phyloP scores from a whole-genome alignment of 768 basidiomycete genomes.

The Tricholomella constricta region DNA sequence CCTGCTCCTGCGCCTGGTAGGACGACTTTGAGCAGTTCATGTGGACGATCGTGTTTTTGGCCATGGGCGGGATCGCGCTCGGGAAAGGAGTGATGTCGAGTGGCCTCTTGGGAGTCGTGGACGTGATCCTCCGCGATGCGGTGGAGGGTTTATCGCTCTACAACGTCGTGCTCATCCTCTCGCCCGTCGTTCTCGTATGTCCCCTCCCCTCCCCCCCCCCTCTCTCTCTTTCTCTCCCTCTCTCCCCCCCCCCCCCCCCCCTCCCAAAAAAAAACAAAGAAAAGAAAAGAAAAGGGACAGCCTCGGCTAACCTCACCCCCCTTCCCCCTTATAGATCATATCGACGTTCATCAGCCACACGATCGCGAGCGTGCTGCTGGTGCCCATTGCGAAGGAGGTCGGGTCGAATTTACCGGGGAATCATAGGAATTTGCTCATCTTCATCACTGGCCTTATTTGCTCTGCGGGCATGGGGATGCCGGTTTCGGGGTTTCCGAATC shows the following conservation, averaged over 20 bases:
- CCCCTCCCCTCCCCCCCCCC: too few species aligned
- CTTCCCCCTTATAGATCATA: constrained; percentile 64
- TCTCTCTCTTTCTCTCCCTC: too few species aligned
- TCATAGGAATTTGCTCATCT: constrained; percentile 83
- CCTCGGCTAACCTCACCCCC: too few species aligned
- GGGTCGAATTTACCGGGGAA: constrained; percentile 73
- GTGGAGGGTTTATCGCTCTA: constrained; percentile 68
- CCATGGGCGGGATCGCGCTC: constrained; percentile 97
- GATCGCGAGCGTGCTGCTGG: constrained; percentile 94
- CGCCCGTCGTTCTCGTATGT: constrained; percentile 68
- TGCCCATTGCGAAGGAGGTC: constrained; percentile 92
- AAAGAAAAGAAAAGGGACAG: too few species aligned
- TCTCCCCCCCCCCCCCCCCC: too few species aligned
- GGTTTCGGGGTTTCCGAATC: constrained; percentile 98
- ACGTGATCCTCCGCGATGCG: constrained; percentile 55
- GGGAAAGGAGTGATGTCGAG: constrained; percentile 92
- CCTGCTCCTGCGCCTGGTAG: too few species aligned
- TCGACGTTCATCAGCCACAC: constrained; percentile 98
- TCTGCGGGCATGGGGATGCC: constrained; percentile 98
- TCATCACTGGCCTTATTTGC: constrained; percentile 91
- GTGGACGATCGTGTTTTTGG: constrained; percentile 94
- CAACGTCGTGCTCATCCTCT: constrained; percentile 69
- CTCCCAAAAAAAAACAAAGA: too few species aligned
- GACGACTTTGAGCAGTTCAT: constrained; percentile 94
- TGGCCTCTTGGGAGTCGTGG: constrained; percentile 82